Conservation (phyloP, 2,329 filamentous ascomycete species). For the Mycosphaerella arachidis region DNA sequence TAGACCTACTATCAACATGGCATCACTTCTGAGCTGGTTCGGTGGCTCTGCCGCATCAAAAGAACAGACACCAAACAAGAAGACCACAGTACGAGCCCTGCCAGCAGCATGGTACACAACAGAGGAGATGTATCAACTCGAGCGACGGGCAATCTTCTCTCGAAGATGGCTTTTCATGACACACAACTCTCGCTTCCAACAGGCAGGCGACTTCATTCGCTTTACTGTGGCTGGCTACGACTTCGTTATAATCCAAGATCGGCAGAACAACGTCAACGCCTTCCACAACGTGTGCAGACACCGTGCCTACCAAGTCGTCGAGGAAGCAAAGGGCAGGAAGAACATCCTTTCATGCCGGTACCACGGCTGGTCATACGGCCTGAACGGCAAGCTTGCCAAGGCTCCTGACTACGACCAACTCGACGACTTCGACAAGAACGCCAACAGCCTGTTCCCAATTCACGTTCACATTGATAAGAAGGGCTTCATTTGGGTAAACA, state of each 20-base stretch:
- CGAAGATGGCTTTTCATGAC: slow-evolving; percentile 33
- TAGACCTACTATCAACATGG: neutral
- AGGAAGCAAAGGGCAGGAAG: slow-evolving; percentile 45
- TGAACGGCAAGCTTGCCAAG: slow-evolving; percentile 54
- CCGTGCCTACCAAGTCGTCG: slow-evolving; percentile 55
- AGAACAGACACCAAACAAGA: neutral
- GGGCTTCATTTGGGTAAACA: slow-evolving; percentile 56
- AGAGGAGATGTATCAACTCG: slow-evolving; percentile 42
- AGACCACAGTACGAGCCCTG: slow-evolving; percentile 29
- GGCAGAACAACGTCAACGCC: slow-evolving; percentile 32
- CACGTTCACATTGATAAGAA: slow-evolving; percentile 50
- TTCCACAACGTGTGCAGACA: slow-evolving; percentile 43
- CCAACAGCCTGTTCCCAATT: slow-evolving; percentile 53
- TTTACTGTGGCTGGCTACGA: slow-evolving; percentile 23
- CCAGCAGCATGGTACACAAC: slow-evolving; percentile 44
- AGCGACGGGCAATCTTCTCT: slow-evolving; percentile 43
- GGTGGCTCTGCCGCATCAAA: neutral
- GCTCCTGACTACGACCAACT: slow-evolving; percentile 55
- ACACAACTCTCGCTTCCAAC: slow-evolving; percentile 25
- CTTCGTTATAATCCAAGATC: slow-evolving; percentile 21
- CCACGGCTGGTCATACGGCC: slow-evolving; percentile 59
- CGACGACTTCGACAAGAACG: slow-evolving; percentile 50
- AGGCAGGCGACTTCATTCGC: slow-evolving; percentile 25
- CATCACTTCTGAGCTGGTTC: neutral
- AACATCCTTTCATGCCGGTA: slow-evolving; percentile 56